Evolutionary conservation across 257 asterid genomes (phyloP).

Genomic region (Leptodermis oblonga): DNA sequence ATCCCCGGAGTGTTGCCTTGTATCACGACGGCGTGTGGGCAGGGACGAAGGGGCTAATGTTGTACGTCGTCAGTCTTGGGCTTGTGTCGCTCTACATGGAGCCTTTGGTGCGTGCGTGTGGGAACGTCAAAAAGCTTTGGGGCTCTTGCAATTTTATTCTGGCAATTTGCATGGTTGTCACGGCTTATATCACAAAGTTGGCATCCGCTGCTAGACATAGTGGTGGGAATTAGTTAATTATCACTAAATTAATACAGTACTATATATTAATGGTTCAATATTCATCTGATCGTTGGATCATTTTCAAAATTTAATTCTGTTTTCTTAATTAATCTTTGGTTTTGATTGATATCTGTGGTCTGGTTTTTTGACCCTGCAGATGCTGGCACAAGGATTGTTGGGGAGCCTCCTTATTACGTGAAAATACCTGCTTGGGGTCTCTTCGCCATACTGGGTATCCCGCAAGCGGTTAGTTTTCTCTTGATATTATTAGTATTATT

Average conservation of each 20-base stretch:
- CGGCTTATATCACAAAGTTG: slow-evolving; percentile 22
- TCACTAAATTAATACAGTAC: too few species aligned
- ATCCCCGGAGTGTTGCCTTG: not conserved
- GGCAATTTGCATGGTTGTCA: slow-evolving; percentile 31
- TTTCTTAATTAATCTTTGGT: too few species aligned
- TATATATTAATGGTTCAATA: too few species aligned
- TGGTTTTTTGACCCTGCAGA: too few species aligned
- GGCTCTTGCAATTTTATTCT: slow-evolving; percentile 26
- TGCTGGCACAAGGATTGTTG: too few species aligned
- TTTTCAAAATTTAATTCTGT: too few species aligned
- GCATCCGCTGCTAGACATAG: slow-evolving; percentile 24
- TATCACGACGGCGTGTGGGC: slow-evolving; percentile 39
- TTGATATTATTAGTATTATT: not conserved
- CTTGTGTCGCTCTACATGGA: slow-evolving; percentile 32
- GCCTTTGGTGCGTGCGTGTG: slow-evolving; percentile 9
- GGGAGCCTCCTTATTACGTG: slow-evolving; percentile 24
- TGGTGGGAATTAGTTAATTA: too few species aligned
- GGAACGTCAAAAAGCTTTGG: slow-evolving; percentile 33
- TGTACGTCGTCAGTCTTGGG: slow-evolving; percentile 27
- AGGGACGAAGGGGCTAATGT: slow-evolving; percentile 37
- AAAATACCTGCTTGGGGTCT: slow-evolving; percentile 19
- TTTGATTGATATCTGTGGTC: too few species aligned
- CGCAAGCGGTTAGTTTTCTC: slow-evolving; percentile 46
- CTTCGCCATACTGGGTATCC: slow-evolving; percentile 36
- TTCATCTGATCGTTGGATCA: too few species aligned